Evolutionary conservation across 768 basidiomycete genomes (phyloP), one percentile per base, ranked within the genome.

Genomic region (Crepidotus variabilis): DNA sequence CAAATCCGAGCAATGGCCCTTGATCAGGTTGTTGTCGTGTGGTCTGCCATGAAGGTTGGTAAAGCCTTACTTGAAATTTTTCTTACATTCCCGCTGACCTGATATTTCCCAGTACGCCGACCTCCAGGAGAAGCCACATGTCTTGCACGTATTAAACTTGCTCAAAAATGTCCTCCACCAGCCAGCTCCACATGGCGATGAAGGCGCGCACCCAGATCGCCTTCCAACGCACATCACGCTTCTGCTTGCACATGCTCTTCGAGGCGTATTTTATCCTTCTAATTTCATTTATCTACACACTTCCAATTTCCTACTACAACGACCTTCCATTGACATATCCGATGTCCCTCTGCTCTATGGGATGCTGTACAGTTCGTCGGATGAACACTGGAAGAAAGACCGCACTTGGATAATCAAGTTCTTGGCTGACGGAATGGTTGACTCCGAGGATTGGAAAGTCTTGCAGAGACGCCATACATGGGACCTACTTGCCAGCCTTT

Each of bases 281-380:
- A 86, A 88, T 51, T 91, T 93, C 69, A 85, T 92, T 46, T 98
- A 96, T 66, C 93, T 95, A 0, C 73, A 88, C 14, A 90, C 88
- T 0, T 85, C 91, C 1, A 82, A 90, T 4, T 98, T 97, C 78
- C 81, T 98, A 5, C 80, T 98, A 0, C 94, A 97, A 69, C 84
- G 96, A 1, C 87, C 93, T 0, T 80, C 85, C 54, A 72, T 98
- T 6, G 95, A 98, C 63, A 72, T 74, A 0, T 75, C 73, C 0
- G 95, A 98, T 65, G 91, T 98, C 0, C 96, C 96, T 0, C 86
- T 98, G 86, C 72, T 99, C 4, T 98, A 92, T 65, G 77, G 77
- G 10, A 87, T 96, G 85, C 75, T 98, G 2, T 97, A 93, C 67
- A 92, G 89, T 62, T 81, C 75, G 56, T 79, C 78, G 20, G 87